Base-by-base conservation (phyloP, 495 filamentous ascomycete species). In the Gamarada debralockiae region DNA sequence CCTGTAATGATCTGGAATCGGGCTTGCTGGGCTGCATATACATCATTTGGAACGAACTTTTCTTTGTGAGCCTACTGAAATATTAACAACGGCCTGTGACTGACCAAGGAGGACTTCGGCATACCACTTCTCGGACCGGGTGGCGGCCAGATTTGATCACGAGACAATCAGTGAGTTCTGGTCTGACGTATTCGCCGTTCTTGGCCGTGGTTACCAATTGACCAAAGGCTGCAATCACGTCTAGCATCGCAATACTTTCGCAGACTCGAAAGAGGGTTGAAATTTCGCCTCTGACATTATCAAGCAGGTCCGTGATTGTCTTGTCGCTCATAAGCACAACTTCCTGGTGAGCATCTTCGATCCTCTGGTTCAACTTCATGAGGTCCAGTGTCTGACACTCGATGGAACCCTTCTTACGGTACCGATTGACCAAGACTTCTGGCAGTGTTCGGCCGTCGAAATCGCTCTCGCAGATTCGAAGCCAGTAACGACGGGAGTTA, bases 1-100 rank as follows among this genome's bases (percentile, higher is more conserved):
- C 93, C 93, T 5, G 93, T 96, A 62, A 98, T 85, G 54, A 97
- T 88, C 54, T 96, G 90, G 66, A 97, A 92, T 7, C 92, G 82
- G 27, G 77, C 79, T 52, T 88, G 82, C 23, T 83, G 71, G 17
- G 82, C 84, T 29, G 90, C 89, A 60, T 90, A 96, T 38, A 87
- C 88, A 50, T 96, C 90, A 58, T 97, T 98, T 0, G 93, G 87
- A 27, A 96, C 73, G 65, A 86, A 97, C 41, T 78, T 81, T 38
- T 66, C 75, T 12, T 57, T 67, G 47, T 79, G 65, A 25, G 50
- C 57, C 66, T 64, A 53, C 29, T n/a, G 21, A 47, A 3, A 14
- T 20, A 14, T 9, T 66, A 21, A 65, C 42, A 34, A 38, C 15
- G 42, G 37, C 34, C 23, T 10, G 22, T 21, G 18, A 15, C 9